A percentile compares a stretch with the other conserved stretches of the same genome.
phyloP scores from a whole-genome alignment of 208 protist genomes.

The Novymonas esmeraldas region DNA sequence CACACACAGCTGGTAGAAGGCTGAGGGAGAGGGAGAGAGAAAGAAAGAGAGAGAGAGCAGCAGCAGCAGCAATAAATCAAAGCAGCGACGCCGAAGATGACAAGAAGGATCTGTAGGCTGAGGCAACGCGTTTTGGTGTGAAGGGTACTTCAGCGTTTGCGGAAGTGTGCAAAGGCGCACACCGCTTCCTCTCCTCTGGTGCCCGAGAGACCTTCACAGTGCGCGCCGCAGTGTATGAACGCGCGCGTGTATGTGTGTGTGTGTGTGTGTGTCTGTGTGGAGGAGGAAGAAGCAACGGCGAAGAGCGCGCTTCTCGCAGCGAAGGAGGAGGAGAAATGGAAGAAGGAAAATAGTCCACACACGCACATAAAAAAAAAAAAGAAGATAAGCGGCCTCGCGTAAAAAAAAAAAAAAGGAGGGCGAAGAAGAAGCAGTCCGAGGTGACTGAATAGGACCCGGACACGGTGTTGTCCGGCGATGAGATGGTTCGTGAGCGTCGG shows the following conservation, averaged over 20 bases:
- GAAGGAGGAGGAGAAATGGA: not conserved
- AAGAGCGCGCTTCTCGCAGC: not conserved
- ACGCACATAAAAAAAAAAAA: not conserved
- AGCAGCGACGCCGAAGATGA: not conserved
- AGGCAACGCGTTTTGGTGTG: too few relatives aligned
- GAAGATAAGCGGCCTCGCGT: not conserved
- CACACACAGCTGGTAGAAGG: not conserved
- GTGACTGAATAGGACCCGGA: too few relatives aligned
- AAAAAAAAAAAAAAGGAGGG: not conserved
- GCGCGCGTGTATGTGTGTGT: not conserved
- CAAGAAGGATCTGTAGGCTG: too few relatives aligned
- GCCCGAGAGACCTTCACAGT: too few relatives aligned
- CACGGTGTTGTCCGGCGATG: too few relatives aligned
- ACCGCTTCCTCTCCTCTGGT: too few relatives aligned
- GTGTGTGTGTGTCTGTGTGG: not conserved
- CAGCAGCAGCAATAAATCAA: not conserved
- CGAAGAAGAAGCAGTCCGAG: too few relatives aligned
- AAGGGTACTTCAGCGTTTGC: too few relatives aligned
- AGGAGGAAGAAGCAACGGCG: slow-evolving; percentile 6
- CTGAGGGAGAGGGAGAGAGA: slow-evolving; percentile 5
- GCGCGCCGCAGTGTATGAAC: not conserved
- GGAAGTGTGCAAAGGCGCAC: too few relatives aligned
- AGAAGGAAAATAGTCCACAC: not conserved
- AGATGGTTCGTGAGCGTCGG: too few relatives aligned
- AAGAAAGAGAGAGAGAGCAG: slow-evolving; percentile 10